Evolutionary conservation across 208 protist species (phyloP).

Genomic region (Trypanosoma scelopori): DNA sequence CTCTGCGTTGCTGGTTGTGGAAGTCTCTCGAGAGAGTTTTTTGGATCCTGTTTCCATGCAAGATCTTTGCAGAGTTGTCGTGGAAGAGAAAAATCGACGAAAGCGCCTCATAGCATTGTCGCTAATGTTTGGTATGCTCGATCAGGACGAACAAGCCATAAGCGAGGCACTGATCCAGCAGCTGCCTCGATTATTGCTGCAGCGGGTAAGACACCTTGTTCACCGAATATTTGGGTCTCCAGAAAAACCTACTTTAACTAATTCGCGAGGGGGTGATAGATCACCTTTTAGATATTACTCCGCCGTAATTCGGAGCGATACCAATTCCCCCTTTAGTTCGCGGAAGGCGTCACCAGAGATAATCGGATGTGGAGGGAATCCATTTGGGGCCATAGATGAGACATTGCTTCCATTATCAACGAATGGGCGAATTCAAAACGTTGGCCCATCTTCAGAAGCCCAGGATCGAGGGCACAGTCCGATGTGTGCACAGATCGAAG

Average conservation of each 20-base stretch:
- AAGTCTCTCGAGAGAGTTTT: slow-evolving; percentile 82
- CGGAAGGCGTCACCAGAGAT: slow-evolving; percentile 32
- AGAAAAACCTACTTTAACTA: slow-evolving; percentile 14
- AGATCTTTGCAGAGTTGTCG: slow-evolving; percentile 71
- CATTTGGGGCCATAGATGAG: neutral
- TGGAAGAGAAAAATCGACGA: slow-evolving; percentile 57
- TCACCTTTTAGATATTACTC: slow-evolving; percentile 32
- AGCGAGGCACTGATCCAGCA: slow-evolving; percentile 57
- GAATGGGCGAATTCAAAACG: neutral
- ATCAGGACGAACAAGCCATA: slow-evolving; percentile 78
- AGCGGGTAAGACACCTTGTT: slow-evolving; percentile 64
- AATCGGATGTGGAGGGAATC: neutral
- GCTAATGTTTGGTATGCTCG: slow-evolving; percentile 81
- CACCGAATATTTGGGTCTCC: slow-evolving; percentile 61
- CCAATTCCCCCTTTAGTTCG: slow-evolving; percentile 32
- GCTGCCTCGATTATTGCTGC: slow-evolving; percentile 58
- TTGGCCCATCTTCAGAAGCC: neutral
- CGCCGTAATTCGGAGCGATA: slow-evolving; percentile 29
- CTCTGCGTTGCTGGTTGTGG: slow-evolving; percentile 65
- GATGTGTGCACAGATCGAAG: slow-evolving; percentile 1
- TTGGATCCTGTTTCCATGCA: slow-evolving; percentile 72
- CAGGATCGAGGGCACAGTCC: neutral
- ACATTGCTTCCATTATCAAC: neutral
- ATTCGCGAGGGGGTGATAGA: slow-evolving; percentile 3
- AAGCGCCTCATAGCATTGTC: slow-evolving; percentile 77